Evolutionary conservation across 2,329 filamentous ascomycete species (phyloP).

Genomic region (Epichloe gansuensis): DNA sequence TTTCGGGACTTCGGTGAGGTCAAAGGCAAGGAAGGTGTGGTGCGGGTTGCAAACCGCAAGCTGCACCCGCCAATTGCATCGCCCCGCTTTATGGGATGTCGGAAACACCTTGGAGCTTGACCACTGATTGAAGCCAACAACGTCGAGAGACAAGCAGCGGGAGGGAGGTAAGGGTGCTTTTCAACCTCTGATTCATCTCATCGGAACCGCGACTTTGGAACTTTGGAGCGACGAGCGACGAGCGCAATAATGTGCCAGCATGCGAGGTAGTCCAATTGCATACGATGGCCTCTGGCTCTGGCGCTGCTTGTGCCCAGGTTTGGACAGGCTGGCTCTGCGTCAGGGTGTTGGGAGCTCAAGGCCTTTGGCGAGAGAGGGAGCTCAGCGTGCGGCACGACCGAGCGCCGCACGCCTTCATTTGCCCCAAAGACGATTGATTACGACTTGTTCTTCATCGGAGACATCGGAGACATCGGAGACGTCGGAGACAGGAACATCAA

Average conservation of each 20-base stretch:
- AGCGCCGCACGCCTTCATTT: not conserved
- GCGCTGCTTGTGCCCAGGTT: slow-evolving; percentile 49
- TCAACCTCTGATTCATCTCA: too few relatives aligned
- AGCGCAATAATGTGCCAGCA: slow-evolving; percentile 6
- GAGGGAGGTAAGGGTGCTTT: too few relatives aligned
- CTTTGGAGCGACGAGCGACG: not conserved
- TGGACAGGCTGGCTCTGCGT: slow-evolving; percentile 28
- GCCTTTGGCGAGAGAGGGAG: not conserved
- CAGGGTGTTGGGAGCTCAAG: slow-evolving; percentile 17
- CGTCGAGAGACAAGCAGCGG: too few relatives aligned
- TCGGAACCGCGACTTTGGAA: not conserved
- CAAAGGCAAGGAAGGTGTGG: not conserved
- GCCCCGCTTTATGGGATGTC: slow-evolving; percentile 12
- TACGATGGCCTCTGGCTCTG: slow-evolving; percentile 54
- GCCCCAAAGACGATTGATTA: not conserved
- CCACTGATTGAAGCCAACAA: not conserved
- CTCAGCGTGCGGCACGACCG: slow-evolving; percentile 2
- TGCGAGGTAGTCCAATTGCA: slow-evolving; percentile 22
- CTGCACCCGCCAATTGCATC: slow-evolving; percentile 17
- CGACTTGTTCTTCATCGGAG: not conserved
- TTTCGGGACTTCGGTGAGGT: not conserved
- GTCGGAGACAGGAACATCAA: not conserved
- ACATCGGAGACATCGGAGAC: not conserved
- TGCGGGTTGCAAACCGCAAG: not conserved
- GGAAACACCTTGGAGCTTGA: not conserved